Conservation (phyloP, 345 rosid genomes). For the Acer negundo region DNA sequence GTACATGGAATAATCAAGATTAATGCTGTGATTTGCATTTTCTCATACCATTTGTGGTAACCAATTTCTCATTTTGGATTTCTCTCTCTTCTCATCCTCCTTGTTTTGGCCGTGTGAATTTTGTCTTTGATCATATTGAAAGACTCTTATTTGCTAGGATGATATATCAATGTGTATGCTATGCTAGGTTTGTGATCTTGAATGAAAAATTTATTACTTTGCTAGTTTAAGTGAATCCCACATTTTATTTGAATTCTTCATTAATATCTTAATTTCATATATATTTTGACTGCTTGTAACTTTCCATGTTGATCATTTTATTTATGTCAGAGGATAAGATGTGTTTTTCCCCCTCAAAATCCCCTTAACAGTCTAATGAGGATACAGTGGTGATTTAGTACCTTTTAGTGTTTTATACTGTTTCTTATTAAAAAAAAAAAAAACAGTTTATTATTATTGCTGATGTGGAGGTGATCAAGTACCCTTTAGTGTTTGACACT, state of each 20-base stretch:
- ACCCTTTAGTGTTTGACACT: not conserved
- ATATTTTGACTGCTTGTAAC: not conserved
- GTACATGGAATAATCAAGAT: not conserved
- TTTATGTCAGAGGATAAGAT: not conserved
- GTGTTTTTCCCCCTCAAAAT: too few species aligned
- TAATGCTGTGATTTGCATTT: not conserved
- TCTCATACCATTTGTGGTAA: not conserved
- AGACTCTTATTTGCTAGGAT: not conserved
- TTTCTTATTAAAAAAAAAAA: too few species aligned
- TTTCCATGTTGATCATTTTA: not conserved
- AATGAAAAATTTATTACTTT: not conserved
- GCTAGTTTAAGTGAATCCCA: not conserved
- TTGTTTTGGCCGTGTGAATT: not conserved
- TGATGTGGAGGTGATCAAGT: not conserved
- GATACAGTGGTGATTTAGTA: not conserved
- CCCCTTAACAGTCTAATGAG: not conserved
- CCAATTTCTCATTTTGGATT: not conserved
- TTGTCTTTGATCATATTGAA: not conserved
- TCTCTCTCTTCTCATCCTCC: not conserved
- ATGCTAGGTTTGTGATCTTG: not conserved
- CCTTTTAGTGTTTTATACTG: too few species aligned
- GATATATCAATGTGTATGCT: not conserved
- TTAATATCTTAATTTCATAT: not conserved
- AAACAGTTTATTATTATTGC: too few species aligned
- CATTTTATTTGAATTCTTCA: not conserved